Evolutionary conservation across 768 basidiomycete genomes (phyloP), one percentile per base, ranked within the genome.

Genomic region (Tremella yokohamensis): DNA sequence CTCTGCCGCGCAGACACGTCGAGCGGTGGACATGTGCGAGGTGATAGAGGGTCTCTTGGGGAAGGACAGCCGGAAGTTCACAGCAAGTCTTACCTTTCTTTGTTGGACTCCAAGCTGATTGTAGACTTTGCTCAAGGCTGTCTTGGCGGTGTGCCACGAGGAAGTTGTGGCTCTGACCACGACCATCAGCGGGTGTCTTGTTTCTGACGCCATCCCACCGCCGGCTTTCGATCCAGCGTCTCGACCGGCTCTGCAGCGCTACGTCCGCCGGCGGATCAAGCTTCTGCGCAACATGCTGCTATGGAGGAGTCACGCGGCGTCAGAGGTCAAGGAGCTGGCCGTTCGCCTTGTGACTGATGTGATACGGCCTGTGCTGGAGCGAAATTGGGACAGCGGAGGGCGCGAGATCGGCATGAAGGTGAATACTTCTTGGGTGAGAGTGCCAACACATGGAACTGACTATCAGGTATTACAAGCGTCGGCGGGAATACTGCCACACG

Each of bases 301-400:
- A 52, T 94, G 89, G 89, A 80, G 87, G 58, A 86, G 86, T 66
- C 85, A 85, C 66, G 79, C 83, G 2, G 84, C 84, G 22, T 85
- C 85, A 62, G 79, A 64, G 78, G 49, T 84, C 80, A 83, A 81
- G 8, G 75, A 79, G 49, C 77, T 88, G 45, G 80, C 83, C 19
- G 80, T 77, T 13, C 81, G 80, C 61, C 75, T 91, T 15, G 80
- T 88, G 8, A 82, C 82, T 19, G 78, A 81, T 18, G 82, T 81
- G 60, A 80, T 92, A 42, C 67, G 87, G 50, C 83, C 82, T 4
- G 79, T 88, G 26, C 85, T 90, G 4, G 81, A 84, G 60, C 82
- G 81, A 56, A 87, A 87, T 8, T 96, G 91, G 92, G 89, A 90
- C 42, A 87, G 89, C 38, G 90, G 92, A 11, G 90, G 90, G 1